Evolutionary conservation across 2,329 filamentous ascomycete species (phyloP).

Genomic region (Phyllosticta citriasiana): DNA sequence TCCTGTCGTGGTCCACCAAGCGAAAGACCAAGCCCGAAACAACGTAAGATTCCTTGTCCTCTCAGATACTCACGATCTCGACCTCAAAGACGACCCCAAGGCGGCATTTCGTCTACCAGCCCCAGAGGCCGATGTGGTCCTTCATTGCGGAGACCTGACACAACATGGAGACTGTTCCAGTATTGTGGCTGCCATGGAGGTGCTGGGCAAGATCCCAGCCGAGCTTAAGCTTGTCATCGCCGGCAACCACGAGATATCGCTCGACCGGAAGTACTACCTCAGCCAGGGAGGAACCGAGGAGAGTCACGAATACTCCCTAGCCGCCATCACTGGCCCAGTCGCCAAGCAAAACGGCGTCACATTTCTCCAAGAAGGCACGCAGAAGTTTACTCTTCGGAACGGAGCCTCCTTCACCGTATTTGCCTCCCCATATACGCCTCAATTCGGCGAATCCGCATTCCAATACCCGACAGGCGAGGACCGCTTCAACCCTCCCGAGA

Average conservation of each 20-base stretch:
- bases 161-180: slow-evolving; percentile 38
- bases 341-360: slow-evolving; percentile 33
- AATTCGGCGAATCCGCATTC: slow-evolving; percentile 47
- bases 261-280: slow-evolving; percentile 42
- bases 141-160: slow-evolving; percentile 52
- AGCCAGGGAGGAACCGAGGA: slow-evolving; percentile 17
- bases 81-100: neutral
- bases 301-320: slow-evolving; percentile 15
- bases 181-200: slow-evolving; percentile 36
- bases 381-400: slow-evolving; percentile 36
- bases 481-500: slow-evolving; percentile 37
- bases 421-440: slow-evolving; percentile 45
- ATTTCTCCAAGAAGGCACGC: slow-evolving; percentile 46
- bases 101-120: slow-evolving; percentile 24
- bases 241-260: slow-evolving; percentile 52
- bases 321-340: slow-evolving; percentile 8
- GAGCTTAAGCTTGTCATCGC: slow-evolving; percentile 52
- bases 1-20: no score
- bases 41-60: slow-evolving; percentile 27
- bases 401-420: slow-evolving; percentile 42
- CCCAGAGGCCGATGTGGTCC: slow-evolving; percentile 43
- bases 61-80: slow-evolving; percentile 32
- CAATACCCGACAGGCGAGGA: slow-evolving; percentile 41
- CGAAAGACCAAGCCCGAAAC: no score
- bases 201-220: slow-evolving; percentile 41